These are phyloP conservation scores for Skeletonema grethae DNA, from an alignment of 108 stramenopile genomes.

Conservation along the genomic window DNA sequence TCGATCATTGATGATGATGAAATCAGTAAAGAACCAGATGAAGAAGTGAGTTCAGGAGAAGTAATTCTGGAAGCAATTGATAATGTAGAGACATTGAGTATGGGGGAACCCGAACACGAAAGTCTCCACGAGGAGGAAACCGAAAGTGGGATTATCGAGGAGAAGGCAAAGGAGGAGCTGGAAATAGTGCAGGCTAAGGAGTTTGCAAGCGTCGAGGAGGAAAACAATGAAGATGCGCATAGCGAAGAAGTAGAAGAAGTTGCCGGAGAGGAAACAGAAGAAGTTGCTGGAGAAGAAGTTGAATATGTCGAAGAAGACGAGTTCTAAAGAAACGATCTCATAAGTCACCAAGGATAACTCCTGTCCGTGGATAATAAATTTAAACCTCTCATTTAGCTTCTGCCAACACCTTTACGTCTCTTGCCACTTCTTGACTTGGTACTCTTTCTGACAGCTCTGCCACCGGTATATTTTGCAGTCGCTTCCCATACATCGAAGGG, in stretches of 20 bases:
- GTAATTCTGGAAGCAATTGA: not conserved
- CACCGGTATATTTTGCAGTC: conserved; percentile 85
- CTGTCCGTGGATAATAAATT: no score
- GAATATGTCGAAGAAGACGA: not conserved
- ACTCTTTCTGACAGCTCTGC: conserved; percentile 72
- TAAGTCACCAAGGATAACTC: no score
- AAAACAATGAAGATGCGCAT: not conserved
- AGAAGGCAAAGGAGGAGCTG: not conserved
- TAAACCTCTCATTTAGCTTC: not conserved
- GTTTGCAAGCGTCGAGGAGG: not conserved
- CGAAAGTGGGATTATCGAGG: not conserved
- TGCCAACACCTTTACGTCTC: not conserved
- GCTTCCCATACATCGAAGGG: conserved; percentile 91
- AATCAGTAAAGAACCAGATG: no score
- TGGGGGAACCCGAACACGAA: not conserved
- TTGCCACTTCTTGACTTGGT: conserved; percentile 37
- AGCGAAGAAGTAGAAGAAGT: not conserved
- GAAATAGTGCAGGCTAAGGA: not conserved
- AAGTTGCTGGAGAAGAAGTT: not conserved
- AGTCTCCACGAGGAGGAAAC: not conserved
- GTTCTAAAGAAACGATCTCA: not conserved
- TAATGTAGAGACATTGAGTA: no score
- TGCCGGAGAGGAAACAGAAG: not conserved
- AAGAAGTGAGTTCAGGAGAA: no score
- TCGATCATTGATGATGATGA: not conserved